Percentiles rank a stretch among this genome's conserved stretches.
Evolutionary conservation across 2,329 filamentous ascomycete genomes (phyloP).

Genomic region (Fusarium mexicanum): DNA sequence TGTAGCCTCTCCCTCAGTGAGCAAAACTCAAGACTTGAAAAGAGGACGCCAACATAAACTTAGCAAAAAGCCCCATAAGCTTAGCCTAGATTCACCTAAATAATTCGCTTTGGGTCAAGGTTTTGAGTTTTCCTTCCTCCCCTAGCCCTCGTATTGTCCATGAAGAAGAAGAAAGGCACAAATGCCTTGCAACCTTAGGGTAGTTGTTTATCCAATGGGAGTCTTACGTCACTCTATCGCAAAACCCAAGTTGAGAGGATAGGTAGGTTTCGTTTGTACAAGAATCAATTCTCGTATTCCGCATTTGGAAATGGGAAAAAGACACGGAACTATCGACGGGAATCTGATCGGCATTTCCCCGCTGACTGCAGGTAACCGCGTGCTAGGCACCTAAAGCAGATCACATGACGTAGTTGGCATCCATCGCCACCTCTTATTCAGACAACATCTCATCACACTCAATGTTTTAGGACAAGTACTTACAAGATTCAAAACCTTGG

Average conservation of each 20-base stretch:
- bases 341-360: constrained; percentile 39
- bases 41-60: too few relatives aligned
- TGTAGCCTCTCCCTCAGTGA: too few relatives aligned
- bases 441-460: constrained; percentile 22
- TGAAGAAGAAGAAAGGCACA: not conserved
- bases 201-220: not conserved
- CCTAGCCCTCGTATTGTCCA: too few relatives aligned
- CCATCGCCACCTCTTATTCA: constrained; percentile 28
- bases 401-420: constrained; percentile 37
- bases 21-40: too few relatives aligned
- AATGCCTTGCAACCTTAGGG: not conserved
- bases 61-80: too few relatives aligned
- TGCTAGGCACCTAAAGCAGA: constrained; percentile 24
- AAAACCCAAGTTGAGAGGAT: constrained; percentile 3
- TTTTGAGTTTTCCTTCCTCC: too few relatives aligned
- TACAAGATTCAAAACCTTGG: not conserved
- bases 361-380: constrained; percentile 28
- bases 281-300: constrained; percentile 24
- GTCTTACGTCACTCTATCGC: constrained; percentile 10
- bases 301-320: constrained; percentile 26
- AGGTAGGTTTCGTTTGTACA: not conserved
- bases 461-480: not conserved
- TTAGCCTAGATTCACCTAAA: too few relatives aligned
- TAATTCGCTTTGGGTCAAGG: too few relatives aligned
- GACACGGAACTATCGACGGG: constrained; percentile 19